Evolutionary conservation across 495 filamentous ascomycete species (phyloP), one percentile per base, ranked within the genome.

Genomic region (Penicillium daleae): DNA sequence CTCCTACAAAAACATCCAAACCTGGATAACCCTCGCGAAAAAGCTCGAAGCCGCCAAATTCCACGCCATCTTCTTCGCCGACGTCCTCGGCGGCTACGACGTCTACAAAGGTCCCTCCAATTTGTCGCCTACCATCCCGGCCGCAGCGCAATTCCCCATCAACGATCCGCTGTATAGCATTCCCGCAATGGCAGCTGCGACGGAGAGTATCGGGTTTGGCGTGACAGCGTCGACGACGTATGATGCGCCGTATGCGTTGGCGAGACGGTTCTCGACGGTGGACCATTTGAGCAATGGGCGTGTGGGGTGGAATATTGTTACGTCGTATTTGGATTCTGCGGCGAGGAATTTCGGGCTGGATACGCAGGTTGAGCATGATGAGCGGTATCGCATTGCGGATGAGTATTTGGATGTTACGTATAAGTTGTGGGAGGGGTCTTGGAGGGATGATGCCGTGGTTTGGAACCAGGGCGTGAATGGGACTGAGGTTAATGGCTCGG

Each of bases 341-440:
- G 88, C 88, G 4, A 76, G 80, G 52, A 90, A 90, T 69, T 70
- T 88, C 49, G 85, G 85, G 22, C 73, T 78, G 6, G 69, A 79
- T n/a, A 80, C 85, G 29, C 87, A 90, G 72, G 65, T 79, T 26
- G 71, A 84, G 74, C 89, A 90, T 64, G 87, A 90, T 63, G 86
- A 90, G 68, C 80, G 88, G 49, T 90, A 91, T 71, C 81, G 78
- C 32, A 83, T 85, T 63, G 87, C 87, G 1, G 83, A 89, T 49
- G 89, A 91, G 66, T 91, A 90, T 69, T 71, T 90, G 54, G 74
- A 81, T 26, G 86, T 90, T 22, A 82, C 88, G 42, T 90, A 90
- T 75, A 89, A 89, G 70, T 81, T 91, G 12, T 84, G 84, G 73
- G 83, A 90, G 62, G 85, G 82, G 17, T 89, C 85, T 0, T 90